Percentiles rank a stretch among this genome's conserved stretches.
Conservation (phyloP, 306 rosid genomes). For the Quercus bicolor region DNA sequence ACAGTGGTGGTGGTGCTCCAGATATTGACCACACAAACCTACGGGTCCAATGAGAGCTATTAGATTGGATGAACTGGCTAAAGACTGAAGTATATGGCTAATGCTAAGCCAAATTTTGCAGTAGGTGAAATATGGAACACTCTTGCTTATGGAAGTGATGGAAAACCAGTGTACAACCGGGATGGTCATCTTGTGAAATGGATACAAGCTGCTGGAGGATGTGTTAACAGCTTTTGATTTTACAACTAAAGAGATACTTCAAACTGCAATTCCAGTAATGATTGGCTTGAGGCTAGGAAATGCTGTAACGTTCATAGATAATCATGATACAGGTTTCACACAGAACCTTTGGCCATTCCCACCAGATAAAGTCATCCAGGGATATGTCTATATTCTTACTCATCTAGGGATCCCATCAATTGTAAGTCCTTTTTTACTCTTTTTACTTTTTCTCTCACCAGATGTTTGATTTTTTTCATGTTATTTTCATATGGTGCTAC, state of each 20-base stretch:
- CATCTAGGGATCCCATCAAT: conserved; percentile 39
- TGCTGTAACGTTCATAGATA: conserved; percentile 39
- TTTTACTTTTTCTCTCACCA: background rate
- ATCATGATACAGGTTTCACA: conserved; percentile 32
- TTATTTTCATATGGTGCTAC: too few relatives aligned
- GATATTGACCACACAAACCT: background rate
- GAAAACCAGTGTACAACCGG: background rate
- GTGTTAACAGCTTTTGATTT: conserved; percentile 39
- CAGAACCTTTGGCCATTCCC: conserved; percentile 28
- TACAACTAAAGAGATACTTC: conserved; percentile 36
- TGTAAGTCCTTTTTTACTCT: conserved; percentile 3
- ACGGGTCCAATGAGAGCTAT: background rate
- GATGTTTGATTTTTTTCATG: background rate
- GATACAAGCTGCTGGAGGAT: conserved; percentile 33
- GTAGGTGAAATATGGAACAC: background rate
- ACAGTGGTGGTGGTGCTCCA: background rate
- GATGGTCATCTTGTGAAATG: conserved; percentile 26
- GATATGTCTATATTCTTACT: conserved; percentile 37
- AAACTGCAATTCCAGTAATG: conserved; percentile 30
- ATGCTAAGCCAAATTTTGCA: background rate
- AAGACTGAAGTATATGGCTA: background rate
- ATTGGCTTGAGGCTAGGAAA: conserved; percentile 38
- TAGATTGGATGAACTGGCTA: background rate
- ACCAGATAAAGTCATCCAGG: conserved; percentile 29
- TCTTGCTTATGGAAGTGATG: background rate